Evolutionary conservation across 805 yeast genomes (phyloP), one percentile per base, ranked within the genome.

Genomic region (Saccharomyces cerevisiae): DNA sequence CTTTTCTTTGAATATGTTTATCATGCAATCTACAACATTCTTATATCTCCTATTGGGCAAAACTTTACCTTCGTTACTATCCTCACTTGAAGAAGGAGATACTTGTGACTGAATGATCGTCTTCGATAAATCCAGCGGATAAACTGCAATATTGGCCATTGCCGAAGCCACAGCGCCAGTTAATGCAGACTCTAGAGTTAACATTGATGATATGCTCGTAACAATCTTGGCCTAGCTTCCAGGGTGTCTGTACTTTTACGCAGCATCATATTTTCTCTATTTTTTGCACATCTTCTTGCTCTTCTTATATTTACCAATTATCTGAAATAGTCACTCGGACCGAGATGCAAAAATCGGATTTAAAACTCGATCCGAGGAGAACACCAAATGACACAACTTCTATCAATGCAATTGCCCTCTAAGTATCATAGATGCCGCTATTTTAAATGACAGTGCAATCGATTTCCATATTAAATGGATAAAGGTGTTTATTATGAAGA

Each of bases 131-230:
- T 89, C 96, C 48, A 89, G 70, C 0, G 96, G 96, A 64, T 89
- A 89, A 1, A 89, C 91, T 47, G 82, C 74, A 6, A 88, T 73
- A 70, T 87, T 89, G 46, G 96, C 96, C 50, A 86, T 67, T 24
- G 84, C 84, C 1, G 95, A 87, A 8, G 95, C 94, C 49, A 85
- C 75, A 0, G 96, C 89, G 0, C 96, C 96, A 50, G 87, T 82
- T 14, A 87, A 77, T 0, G 96, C 96, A 63, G 83, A 81, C 59
- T 89, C 95, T 64, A 88, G 49, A 21, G 70, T 66, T 6, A 80
- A 73, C 84, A 79, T 79, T 6, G 13, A 21, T 36, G 6, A 21
- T 9, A 11, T 17, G 9, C 17, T 17, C 43, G 17, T 8, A 36
- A 36, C 11, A 2, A 17, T 36, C 11, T 17, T 9, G 6, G 4